These are phyloP conservation scores for Sporothrix brunneoviolacea DNA, from an alignment of 2,329 filamentous ascomycete species.

Conservation along the genomic window DNA sequence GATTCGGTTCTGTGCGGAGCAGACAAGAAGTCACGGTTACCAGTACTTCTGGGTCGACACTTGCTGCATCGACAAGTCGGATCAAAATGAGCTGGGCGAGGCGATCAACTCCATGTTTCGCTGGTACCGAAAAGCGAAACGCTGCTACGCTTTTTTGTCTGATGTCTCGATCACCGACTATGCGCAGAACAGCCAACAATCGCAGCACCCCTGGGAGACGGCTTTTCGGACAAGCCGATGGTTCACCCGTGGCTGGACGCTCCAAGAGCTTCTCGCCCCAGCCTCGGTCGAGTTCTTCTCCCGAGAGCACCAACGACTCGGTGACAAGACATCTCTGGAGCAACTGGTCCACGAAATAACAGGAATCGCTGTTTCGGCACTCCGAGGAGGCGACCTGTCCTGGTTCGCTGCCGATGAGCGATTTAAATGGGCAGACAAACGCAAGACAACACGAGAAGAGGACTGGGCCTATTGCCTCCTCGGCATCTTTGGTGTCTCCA, in stretches of 20 bases:
- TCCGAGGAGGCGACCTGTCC: neutral
- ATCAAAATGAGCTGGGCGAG: constrained; percentile 21
- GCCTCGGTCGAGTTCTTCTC: constrained; percentile 16
- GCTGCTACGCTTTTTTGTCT: constrained; percentile 20
- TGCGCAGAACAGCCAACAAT: neutral
- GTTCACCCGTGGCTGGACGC: constrained; percentile 21
- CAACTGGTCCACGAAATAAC: neutral
- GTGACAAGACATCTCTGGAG: constrained; percentile 15
- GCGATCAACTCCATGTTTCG: constrained; percentile 19
- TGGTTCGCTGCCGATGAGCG: neutral
- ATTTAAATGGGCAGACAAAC: neutral
- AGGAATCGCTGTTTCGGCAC: neutral
- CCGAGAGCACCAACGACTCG: constrained; percentile 11
- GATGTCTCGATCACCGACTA: constrained; percentile 12
- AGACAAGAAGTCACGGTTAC: constrained; percentile 16
- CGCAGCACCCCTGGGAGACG: neutral
- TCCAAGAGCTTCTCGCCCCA: constrained; percentile 21
- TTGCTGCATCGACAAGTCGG: constrained; percentile 24
- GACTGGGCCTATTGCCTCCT: constrained; percentile 4
- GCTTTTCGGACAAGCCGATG: constrained; percentile 11
- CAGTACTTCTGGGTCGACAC: constrained; percentile 15
- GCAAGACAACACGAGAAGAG: constrained; percentile 10
- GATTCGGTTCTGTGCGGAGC: neutral
- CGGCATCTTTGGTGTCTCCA: constrained; percentile 9
- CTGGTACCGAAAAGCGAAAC: constrained; percentile 19